Conservation (phyloP, 768 basidiomycete genomes). For the Lyophyllum shimeji region DNA sequence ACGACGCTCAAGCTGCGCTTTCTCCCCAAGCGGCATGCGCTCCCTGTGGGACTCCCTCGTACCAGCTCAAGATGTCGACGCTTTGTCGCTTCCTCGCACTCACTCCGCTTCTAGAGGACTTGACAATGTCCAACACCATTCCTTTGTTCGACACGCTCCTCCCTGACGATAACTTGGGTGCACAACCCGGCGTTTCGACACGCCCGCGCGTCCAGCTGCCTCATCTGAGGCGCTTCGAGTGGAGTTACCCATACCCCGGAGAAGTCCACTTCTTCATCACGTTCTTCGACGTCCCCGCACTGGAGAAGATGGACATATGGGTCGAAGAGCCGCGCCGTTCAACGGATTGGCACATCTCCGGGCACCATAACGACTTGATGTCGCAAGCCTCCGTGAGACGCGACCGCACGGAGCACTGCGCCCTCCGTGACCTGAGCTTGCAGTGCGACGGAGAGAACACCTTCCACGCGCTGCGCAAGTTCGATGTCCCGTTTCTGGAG, state of each 20-base stretch:
- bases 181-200: background rate
- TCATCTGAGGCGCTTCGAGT: conserved; percentile 43
- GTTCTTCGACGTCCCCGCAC: conserved; percentile 34
- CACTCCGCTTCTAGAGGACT: conserved; percentile 39
- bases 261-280: conserved; percentile 45
- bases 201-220: conserved; percentile 30
- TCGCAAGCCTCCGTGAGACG: background rate
- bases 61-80: conserved; percentile 37
- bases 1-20: conserved; percentile 42
- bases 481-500: conserved; percentile 33
- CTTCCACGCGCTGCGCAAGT: background rate
- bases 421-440: background rate
- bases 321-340: background rate
- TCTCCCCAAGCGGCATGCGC: conserved; percentile 24
- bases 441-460: background rate
- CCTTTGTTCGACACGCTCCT: conserved; percentile 36
- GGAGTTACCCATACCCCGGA: conserved; percentile 42
- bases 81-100: conserved; percentile 35
- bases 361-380: background rate
- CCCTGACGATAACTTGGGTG: conserved; percentile 11
- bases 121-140: conserved; percentile 41
- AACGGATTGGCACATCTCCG: background rate
- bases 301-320: conserved; percentile 2
- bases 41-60: conserved; percentile 25
- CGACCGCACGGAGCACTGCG: background rate